These are phyloP conservation scores for Apiotrichum akiyoshidainum DNA, from an alignment of 1,284 basidiomycete genomes.

Conservation along the genomic window DNA sequence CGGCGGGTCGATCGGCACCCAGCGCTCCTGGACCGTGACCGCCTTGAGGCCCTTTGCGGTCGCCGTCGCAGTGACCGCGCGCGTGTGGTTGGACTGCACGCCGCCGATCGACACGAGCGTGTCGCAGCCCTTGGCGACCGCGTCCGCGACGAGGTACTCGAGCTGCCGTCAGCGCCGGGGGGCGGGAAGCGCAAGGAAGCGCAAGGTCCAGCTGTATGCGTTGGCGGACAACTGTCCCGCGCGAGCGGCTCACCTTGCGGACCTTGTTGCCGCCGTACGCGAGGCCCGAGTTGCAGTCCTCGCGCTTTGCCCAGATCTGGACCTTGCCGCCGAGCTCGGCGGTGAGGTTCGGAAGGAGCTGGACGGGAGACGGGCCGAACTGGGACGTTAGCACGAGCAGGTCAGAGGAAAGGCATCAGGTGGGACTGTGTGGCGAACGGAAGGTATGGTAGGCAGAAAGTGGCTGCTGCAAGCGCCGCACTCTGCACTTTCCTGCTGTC, in stretches of 20 bases:
- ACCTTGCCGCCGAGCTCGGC: constrained; percentile 29
- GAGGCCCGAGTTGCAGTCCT: constrained; percentile 39
- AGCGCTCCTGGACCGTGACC: constrained; percentile 37
- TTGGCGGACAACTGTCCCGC: too few species aligned
- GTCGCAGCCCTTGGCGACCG: constrained; percentile 28
- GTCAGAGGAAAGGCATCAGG: too few species aligned
- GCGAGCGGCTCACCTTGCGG: constrained; percentile 24
- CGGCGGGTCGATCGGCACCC: constrained; percentile 41
- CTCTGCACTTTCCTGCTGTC: too few species aligned
- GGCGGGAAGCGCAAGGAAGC: too few species aligned
- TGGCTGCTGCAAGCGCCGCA: too few species aligned
- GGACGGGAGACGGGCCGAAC: constrained; percentile 40
- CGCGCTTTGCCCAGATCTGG: constrained; percentile 35
- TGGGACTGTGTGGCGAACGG: too few species aligned
- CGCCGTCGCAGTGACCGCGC: constrained; percentile 29
- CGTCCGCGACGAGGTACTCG: constrained; percentile 39
- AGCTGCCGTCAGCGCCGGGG: constrained; percentile 26
- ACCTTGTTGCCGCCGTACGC: constrained; percentile 45
- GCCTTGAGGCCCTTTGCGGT: constrained; percentile 15
- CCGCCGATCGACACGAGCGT: constrained; percentile 41
- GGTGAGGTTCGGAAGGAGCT: constrained; percentile 31
- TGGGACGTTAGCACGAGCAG: constrained; percentile 10
- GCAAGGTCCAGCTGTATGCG: too few species aligned
- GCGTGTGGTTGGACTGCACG: constrained; percentile 38
- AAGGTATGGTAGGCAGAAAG: too few species aligned